Evolutionary conservation across 768 basidiomycete genomes (phyloP).

Genomic region (Boletus tomentosulus): DNA sequence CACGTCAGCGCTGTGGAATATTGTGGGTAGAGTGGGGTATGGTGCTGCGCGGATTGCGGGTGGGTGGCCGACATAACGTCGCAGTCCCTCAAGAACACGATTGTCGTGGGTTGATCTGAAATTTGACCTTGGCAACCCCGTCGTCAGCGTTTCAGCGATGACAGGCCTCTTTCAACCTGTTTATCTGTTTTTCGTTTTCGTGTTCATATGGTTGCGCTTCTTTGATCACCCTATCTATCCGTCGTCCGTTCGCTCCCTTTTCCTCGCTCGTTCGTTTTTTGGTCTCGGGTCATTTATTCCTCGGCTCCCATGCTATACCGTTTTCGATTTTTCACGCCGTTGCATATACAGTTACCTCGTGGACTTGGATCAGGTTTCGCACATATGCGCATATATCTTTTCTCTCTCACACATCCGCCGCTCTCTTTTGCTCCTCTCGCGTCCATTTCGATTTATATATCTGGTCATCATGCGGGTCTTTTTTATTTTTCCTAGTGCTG

Average conservation of each 20-base stretch:
- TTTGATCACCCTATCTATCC: slow-evolving; percentile 18
- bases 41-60: slow-evolving; percentile 72
- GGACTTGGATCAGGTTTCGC: slow-evolving; percentile 9
- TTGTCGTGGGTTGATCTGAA: background rate
- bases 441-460: background rate
- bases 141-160: slow-evolving; percentile 10
- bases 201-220: slow-evolving; percentile 16
- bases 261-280: slow-evolving; percentile 6
- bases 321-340: slow-evolving; percentile 2
- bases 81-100: slow-evolving; percentile 1
- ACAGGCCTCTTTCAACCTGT: background rate
- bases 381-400: background rate
- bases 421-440: slow-evolving; percentile 7
- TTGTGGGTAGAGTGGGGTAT: slow-evolving; percentile 67
- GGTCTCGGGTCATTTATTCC: background rate
- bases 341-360: slow-evolving; percentile 10
- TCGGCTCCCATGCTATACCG: background rate
- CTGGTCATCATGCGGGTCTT: background rate
- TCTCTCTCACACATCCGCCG: background rate
- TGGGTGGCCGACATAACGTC: slow-evolving; percentile 66
- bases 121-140: slow-evolving; percentile 6
- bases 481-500: background rate
- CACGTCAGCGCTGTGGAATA: slow-evolving; percentile 61
- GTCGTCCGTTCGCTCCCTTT: background rate
- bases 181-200: slow-evolving; percentile 1